Evolutionary conservation across 305 asterid genomes (phyloP), one percentile per base, ranked within the genome.

Genomic region (Fraxinus nigra): DNA sequence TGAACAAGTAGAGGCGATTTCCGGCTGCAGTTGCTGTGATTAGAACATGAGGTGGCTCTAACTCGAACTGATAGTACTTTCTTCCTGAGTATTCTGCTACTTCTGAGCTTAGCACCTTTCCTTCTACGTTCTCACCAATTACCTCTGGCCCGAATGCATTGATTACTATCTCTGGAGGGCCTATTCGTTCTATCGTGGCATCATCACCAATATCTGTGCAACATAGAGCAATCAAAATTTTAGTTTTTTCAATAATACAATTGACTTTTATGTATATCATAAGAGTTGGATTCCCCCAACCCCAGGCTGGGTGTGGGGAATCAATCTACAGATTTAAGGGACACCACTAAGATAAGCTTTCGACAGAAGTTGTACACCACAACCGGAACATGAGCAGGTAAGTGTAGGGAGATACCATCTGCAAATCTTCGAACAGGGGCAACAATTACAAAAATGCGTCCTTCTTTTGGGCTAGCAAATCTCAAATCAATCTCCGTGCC

Each of bases 11-110:
- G 75, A 94, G 96, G 59, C 98, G 95, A 87, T 95, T 95, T 72
- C 99, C 98, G 3, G 98, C 98, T n/a, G 99, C 99, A 43, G 99
- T 95, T 70, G 98, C 98, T 78, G 95, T 94, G 81, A 95, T 95
- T 48, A 95, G 80, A 72, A 87, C 91, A 81, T 95, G 99, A 8
- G 99, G 98, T 4, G 99, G 95, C 90, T 95, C 98, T 48, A 95
- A 81, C 87, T 95, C 99, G 33, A 91, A 95, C 88, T 91, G 96
- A 83, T 95, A 95, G 87, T 95, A 95, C 79, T 86, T 94, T 83
- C 97, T 90, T 80, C 99, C 98, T 7, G 80, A 81, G 83, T 93
- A 89, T 74, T 91, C 93, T 56, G 87, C 89, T 22, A 94, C 90
- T 88, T 79, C 80, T 16, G 94, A 84, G 84, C 93, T 93, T 65